Evolutionary conservation across 2,329 filamentous ascomycete genomes (phyloP).

Genomic region (Penicillium hesseltinei): DNA sequence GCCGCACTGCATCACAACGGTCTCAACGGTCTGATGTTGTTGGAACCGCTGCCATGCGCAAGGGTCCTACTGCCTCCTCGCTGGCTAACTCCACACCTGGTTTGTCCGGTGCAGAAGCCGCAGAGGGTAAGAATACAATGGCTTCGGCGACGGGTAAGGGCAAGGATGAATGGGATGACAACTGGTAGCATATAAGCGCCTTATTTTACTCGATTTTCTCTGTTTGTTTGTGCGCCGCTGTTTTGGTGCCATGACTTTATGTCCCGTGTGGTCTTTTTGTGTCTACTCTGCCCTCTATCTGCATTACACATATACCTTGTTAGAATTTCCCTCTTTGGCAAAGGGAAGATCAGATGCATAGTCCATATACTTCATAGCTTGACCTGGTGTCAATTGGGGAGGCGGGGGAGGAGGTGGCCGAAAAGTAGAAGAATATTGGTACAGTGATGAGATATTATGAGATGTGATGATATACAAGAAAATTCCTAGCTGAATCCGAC

Average conservation of each 20-base stretch:
- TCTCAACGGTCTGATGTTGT: constrained; percentile 49
- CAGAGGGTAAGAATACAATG: constrained; percentile 20
- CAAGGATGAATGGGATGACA: constrained; percentile 60
- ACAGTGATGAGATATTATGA: background rate
- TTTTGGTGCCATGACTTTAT: background rate
- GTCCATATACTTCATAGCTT: background rate
- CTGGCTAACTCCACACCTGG: constrained; percentile 22
- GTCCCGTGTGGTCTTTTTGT: background rate
- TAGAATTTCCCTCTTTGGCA: background rate
- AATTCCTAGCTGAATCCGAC: background rate
- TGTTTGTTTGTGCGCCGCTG: background rate
- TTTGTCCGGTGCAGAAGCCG: constrained; percentile 17
- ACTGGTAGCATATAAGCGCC: constrained; percentile 36
- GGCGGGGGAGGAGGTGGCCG: background rate
- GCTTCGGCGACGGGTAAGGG: constrained; percentile 36
- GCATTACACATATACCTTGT: constrained; percentile 2
- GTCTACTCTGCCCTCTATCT: constrained; percentile 1
- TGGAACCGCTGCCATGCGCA: constrained; percentile 65
- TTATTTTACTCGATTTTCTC: background rate
- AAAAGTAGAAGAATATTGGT: constrained; percentile 4
- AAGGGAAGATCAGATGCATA: background rate
- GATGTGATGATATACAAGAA: constrained; percentile 3
- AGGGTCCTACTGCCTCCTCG: constrained; percentile 30
- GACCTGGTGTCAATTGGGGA: background rate
- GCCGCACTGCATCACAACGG: constrained; percentile 28